Conservation (phyloP, 2,329 filamentous ascomycete genomes). For the Davidsoniella australis region DNA sequence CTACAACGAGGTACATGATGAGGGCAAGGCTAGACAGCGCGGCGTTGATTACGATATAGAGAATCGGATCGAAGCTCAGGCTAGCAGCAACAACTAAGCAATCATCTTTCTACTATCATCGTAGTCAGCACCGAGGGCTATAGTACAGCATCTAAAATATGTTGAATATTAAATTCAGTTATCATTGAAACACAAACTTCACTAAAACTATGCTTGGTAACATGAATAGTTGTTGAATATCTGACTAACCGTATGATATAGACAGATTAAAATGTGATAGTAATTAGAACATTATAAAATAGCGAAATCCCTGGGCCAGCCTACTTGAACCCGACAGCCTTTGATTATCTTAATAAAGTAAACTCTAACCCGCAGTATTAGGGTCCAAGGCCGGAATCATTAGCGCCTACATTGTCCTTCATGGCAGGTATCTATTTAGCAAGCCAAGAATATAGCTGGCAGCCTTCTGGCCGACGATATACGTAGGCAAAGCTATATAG, state of each 20-base stretch:
- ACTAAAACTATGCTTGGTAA: background rate
- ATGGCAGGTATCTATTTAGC: background rate
- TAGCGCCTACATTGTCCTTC: no score
- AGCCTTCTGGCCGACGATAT: constrained; percentile 44
- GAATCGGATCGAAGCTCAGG: constrained; percentile 43
- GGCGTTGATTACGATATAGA: constrained; percentile 67
- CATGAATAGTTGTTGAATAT: background rate
- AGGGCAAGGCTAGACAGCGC: constrained; percentile 69
- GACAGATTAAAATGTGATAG: background rate
- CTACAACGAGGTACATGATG: constrained; percentile 55
- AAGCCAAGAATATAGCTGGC: constrained; percentile 32
- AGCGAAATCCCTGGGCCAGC: background rate
- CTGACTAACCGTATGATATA: background rate
- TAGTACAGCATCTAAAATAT: no score
- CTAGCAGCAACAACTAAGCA: no score
- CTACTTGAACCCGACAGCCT: no score
- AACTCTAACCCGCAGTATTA: no score
- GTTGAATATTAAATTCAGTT: background rate
- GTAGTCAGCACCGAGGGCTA: no score
- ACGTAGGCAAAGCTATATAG: constrained; percentile 32
- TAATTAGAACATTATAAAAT: background rate
- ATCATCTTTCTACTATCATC: no score
- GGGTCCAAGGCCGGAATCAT: no score
- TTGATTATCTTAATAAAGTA: no score
- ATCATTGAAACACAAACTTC: background rate